Percentiles rank a stretch among this genome's conserved stretches.
Conservation (phyloP, 225 moss, liverwort and hornwort species). For the Climacium dendroides region DNA sequence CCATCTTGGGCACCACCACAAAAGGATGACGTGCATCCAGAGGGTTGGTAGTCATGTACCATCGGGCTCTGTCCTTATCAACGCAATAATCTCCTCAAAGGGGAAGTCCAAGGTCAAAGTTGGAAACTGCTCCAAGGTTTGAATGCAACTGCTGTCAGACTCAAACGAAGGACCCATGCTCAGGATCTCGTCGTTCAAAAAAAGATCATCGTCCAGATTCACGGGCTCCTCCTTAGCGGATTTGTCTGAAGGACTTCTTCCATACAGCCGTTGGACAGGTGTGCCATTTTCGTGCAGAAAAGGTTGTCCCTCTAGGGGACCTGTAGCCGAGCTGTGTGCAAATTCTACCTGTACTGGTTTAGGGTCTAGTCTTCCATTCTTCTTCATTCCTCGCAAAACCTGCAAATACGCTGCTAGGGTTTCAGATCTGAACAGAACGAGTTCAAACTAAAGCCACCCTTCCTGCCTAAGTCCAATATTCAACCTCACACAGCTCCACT, state of each 20-base stretch:
- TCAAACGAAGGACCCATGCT: slow-evolving; percentile 19
- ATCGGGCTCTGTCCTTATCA: slow-evolving; percentile 2
- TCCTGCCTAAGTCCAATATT: background rate
- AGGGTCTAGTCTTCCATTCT: background rate
- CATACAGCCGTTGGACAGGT: background rate
- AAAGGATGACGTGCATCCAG: background rate
- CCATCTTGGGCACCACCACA: background rate
- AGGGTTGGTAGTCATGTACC: background rate
- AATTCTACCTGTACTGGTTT: background rate
- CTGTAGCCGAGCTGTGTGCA: slow-evolving; percentile 14
- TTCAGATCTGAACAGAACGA: background rate
- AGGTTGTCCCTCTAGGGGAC: background rate
- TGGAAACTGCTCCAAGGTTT: slow-evolving; percentile 26
- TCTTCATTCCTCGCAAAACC: slow-evolving; percentile 35
- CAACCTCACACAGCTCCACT: background rate
- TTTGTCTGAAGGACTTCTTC: background rate
- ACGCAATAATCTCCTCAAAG: slow-evolving; percentile 23
- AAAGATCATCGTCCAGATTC: slow-evolving; percentile 10
- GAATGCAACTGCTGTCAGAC: slow-evolving; percentile 5
- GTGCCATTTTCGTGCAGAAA: background rate
- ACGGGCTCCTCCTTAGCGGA: background rate
- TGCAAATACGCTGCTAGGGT: background rate
- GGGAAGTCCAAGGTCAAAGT: slow-evolving; percentile 32
- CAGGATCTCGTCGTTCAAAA: slow-evolving; percentile 20
- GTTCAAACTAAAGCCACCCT: background rate